These are phyloP conservation scores for Saccharomyces hybrid DNA, from an alignment of 1,139 yeast species.

Conservation along the genomic window DNA sequence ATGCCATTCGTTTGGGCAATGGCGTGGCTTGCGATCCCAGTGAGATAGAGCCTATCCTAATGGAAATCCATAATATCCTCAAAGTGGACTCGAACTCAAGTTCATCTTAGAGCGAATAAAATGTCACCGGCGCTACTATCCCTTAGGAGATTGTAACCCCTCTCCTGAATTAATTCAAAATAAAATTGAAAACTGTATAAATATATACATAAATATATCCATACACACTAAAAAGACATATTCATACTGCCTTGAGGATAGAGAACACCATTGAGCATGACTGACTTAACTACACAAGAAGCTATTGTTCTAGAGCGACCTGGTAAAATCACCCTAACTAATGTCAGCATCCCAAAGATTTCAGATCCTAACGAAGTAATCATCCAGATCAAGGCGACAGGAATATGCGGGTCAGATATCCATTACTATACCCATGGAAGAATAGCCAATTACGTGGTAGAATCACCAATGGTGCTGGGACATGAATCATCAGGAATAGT, in stretches of 20 bases:
- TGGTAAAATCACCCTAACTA: conserved; percentile 46
- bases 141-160: neutral
- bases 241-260: neutral
- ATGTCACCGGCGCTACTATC: neutral
- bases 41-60: conserved; percentile 22
- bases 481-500: neutral
- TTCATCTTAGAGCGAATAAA: neutral
- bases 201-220: neutral
- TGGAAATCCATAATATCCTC: conserved; percentile 24
- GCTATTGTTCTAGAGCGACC: conserved; percentile 59
- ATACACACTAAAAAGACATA: neutral
- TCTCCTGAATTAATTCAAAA: neutral
- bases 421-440: conserved; percentile 74
- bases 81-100: conserved; percentile 11
- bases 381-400: conserved; percentile 47
- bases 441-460: conserved; percentile 60
- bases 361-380: neutral
- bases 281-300: conserved; percentile 5
- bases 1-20: conserved; percentile 21
- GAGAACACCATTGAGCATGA: neutral
- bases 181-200: neutral
- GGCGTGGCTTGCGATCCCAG: conserved; percentile 28
- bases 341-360: neutral
- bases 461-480: conserved; percentile 33
- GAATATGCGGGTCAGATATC: conserved; percentile 80